Evolutionary conservation across 129 eudicot species (phyloP).

Genomic region (Erigeron canadensis): DNA sequence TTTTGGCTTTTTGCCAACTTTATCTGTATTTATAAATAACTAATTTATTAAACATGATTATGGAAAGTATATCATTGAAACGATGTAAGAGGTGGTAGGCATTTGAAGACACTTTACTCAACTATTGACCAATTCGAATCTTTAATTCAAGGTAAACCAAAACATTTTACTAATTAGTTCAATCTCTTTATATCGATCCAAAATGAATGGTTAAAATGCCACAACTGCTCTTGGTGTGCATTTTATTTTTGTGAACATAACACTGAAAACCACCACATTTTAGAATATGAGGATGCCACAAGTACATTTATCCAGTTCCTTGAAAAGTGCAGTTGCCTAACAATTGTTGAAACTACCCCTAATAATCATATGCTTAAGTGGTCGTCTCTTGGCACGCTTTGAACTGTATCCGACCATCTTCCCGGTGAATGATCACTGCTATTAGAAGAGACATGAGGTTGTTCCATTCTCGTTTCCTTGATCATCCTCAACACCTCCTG

Average conservation of each 20-base stretch:
- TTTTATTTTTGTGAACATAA: too few species aligned
- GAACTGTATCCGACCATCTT: slow-evolving; percentile 95
- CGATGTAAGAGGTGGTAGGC: too few species aligned
- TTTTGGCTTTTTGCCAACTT: too few species aligned
- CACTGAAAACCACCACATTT: background rate
- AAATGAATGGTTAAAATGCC: background rate
- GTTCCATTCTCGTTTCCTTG: slow-evolving; percentile 59
- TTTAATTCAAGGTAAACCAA: too few species aligned
- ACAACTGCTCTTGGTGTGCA: background rate
- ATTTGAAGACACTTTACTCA: too few species aligned
- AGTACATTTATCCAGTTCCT: background rate
- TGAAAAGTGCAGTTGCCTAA: background rate
- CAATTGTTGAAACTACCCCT: background rate
- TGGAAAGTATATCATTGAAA: too few species aligned
- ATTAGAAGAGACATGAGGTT: slow-evolving; percentile 67
- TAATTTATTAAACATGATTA: too few species aligned
- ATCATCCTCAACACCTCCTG: slow-evolving; percentile 79
- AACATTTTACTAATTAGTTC: too few species aligned
- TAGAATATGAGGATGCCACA: background rate
- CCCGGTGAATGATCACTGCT: slow-evolving; percentile 97
- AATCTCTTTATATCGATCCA: too few species aligned
- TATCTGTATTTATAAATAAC: too few species aligned
- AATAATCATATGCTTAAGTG: slow-evolving; percentile 65
- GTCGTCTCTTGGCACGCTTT: slow-evolving; percentile 78
- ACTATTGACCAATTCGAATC: too few species aligned